Conservation (phyloP, 2,329 filamentous ascomycete genomes). For the Spiromastix sp. region DNA sequence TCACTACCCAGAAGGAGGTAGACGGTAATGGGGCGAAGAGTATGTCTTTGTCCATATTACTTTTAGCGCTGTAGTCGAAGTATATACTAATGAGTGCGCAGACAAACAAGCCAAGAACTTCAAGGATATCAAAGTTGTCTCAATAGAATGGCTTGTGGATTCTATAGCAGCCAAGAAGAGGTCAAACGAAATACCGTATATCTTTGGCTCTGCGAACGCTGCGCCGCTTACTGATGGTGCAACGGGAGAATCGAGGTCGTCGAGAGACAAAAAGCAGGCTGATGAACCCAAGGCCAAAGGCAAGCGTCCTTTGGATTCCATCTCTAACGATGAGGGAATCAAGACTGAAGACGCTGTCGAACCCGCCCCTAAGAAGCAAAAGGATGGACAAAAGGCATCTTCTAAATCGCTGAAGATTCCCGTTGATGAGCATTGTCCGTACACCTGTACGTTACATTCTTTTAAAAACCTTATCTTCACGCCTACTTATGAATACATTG, state of each 20-base stretch:
- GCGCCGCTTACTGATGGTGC: slow-evolving; percentile 4
- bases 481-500: neutral
- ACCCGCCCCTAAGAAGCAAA: slow-evolving; percentile 26
- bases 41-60: slow-evolving; percentile 12
- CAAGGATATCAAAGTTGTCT: slow-evolving; percentile 45
- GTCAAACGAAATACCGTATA: slow-evolving; percentile 29
- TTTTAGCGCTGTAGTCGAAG: neutral
- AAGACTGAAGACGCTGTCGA: slow-evolving; percentile 12
- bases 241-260: neutral
- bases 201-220: slow-evolving; percentile 15
- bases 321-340: slow-evolving; percentile 22
- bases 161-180: slow-evolving; percentile 36
- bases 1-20: slow-evolving; percentile 27
- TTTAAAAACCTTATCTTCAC: neutral
- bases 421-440: slow-evolving; percentile 36
- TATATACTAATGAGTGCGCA: slow-evolving; percentile 9
- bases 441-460: slow-evolving; percentile 12
- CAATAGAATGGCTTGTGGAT: slow-evolving; percentile 52
- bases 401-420: slow-evolving; percentile 30
- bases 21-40: slow-evolving; percentile 26
- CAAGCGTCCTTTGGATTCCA: slow-evolving; percentile 9
- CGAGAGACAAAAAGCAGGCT: slow-evolving; percentile 3
- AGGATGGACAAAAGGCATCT: slow-evolving; percentile 27
- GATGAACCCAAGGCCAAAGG: neutral
- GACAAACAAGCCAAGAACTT: slow-evolving; percentile 36